phyloP scores from a whole-genome alignment of 768 basidiomycete species.

The Macrolepiota fuliginosa region DNA sequence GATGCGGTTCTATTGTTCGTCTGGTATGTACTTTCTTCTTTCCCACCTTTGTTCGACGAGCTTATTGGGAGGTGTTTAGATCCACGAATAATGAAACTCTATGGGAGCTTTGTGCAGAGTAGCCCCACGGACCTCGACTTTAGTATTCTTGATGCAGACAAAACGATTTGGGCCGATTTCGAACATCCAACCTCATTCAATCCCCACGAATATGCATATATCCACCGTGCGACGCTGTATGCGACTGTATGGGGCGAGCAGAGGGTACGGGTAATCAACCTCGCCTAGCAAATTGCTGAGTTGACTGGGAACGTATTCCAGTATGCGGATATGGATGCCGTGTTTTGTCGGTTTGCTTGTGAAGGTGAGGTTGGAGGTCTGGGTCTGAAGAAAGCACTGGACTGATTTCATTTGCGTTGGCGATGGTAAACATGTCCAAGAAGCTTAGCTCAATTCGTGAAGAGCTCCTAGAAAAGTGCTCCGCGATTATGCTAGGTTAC shows the following conservation, averaged over 20 bases:
- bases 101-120: conserved; percentile 71
- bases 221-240: conserved; percentile 89
- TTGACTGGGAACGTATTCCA: conserved; percentile 92
- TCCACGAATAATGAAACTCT: conserved; percentile 60
- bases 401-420: conserved; percentile 36
- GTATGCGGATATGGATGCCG: conserved; percentile 87
- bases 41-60: not conserved
- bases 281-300: conserved; percentile 77
- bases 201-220: conserved; percentile 67
- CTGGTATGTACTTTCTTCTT: conserved; percentile 55
- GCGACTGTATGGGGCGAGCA: conserved; percentile 77
- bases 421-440: conserved; percentile 59
- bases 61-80: conserved; percentile 34
- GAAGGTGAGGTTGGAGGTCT: conserved; percentile 53
- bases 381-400: too few species aligned
- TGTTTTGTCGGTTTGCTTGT: conserved; percentile 70
- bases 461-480: conserved; percentile 79
- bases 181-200: conserved; percentile 70
- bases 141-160: conserved; percentile 79
- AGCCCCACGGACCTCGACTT: conserved; percentile 74
- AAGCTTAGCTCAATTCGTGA: conserved; percentile 78
- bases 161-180: conserved; percentile 71
- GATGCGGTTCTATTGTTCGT: conserved; percentile 81
- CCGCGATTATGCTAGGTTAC: conserved; percentile 81
- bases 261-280: conserved; percentile 80